Evolutionary conservation across 2,329 filamentous ascomycete species (phyloP).

Genomic region (Paracoccidioides brasiliensis): DNA sequence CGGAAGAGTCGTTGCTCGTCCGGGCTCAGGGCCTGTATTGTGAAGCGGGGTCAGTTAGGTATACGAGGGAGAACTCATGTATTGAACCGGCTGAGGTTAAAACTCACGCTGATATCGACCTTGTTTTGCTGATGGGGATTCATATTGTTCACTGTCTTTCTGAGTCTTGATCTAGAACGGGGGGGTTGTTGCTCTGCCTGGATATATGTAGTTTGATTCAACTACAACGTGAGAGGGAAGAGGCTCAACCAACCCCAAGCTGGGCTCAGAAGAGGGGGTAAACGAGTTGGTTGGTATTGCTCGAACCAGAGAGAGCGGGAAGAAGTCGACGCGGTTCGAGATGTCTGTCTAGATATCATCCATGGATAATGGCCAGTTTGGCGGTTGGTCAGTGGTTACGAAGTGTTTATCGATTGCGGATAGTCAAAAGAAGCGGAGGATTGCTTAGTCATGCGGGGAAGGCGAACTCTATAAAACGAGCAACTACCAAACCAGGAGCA

Average conservation of each 20-base stretch:
- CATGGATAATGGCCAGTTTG: too few species aligned
- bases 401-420: too few species aligned
- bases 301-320: too few species aligned
- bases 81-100: constrained; percentile 1
- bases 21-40: constrained; percentile 63
- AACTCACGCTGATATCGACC: constrained; percentile 81
- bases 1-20: constrained; percentile 96
- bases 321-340: too few species aligned
- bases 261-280: neutral
- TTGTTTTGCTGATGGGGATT: constrained; percentile 99
- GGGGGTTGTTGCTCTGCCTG: neutral
- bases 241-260: neutral
- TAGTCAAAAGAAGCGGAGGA: too few species aligned
- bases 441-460: too few species aligned
- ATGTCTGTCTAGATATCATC: too few species aligned
- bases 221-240: neutral
- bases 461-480: too few species aligned
- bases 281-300: neutral
- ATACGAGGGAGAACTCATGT: neutral
- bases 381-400: too few species aligned
- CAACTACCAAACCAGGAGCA: too few species aligned
- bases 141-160: constrained; percentile 42
- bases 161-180: constrained; percentile 1
- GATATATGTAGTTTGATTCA: constrained; percentile 1
- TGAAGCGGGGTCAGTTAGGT: constrained; percentile 7